phyloP scores from a whole-genome alignment of 1,139 yeast species.

The Geotrichum histeridarum region DNA sequence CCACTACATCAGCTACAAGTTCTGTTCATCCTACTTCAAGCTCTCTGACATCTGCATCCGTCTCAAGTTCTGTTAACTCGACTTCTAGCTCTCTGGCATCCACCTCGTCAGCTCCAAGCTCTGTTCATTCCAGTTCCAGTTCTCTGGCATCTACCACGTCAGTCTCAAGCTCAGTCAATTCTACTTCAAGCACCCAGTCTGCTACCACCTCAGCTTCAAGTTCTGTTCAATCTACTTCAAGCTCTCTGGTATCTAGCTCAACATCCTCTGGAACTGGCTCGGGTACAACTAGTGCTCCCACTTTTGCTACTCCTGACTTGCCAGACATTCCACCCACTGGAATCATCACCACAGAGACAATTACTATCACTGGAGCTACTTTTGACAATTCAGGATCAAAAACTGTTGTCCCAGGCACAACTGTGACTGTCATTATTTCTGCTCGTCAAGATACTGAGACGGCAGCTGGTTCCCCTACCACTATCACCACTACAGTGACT shows the following conservation, averaged over 20 bases:
- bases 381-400: slow-evolving; percentile 15
- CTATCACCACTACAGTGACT: slow-evolving; percentile 12
- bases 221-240: neutral
- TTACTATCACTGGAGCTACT: slow-evolving; percentile 21
- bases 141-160: too few relatives aligned
- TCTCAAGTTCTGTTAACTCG: neutral
- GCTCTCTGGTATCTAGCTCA: neutral
- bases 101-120: neutral
- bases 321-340: slow-evolving; percentile 10
- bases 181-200: neutral
- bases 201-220: neutral
- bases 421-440: slow-evolving; percentile 20
- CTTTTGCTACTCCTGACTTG: neutral
- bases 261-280: neutral
- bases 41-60: neutral
- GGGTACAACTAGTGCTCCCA: neutral
- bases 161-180: too few relatives aligned
- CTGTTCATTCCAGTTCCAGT: neutral
- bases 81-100: neutral
- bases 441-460: slow-evolving; percentile 14
- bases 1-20: neutral
- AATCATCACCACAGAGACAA: slow-evolving; percentile 13
- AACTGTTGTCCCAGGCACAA: slow-evolving; percentile 15
- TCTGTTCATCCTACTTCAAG: neutral
- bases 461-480: neutral